phyloP scores from a whole-genome alignment of 2,329 filamentous ascomycete genomes.

The Aspergillus pseudoterreus region DNA sequence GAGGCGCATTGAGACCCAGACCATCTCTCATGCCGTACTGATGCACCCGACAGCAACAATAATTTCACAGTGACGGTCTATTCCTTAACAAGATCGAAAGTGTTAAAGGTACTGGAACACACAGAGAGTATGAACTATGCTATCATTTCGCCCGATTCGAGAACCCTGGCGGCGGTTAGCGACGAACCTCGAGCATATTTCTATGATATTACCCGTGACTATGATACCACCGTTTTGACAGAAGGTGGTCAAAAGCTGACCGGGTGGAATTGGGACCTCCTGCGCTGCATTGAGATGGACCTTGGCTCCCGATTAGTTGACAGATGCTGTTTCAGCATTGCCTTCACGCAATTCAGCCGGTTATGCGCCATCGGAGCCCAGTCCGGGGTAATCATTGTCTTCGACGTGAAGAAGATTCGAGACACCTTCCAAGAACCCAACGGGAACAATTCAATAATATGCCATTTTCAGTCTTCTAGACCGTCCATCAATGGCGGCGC shows the following conservation, averaged over 20 bases:
- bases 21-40: constrained; percentile 52
- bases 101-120: constrained; percentile 68
- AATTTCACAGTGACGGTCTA: constrained; percentile 86
- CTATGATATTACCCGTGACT: constrained; percentile 52
- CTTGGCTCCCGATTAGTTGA: constrained; percentile 38
- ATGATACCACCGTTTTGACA: constrained; percentile 22
- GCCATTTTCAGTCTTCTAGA: constrained; percentile 73
- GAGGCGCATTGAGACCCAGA: constrained; percentile 25
- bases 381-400: constrained; percentile 45
- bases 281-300: constrained; percentile 39
- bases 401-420: constrained; percentile 37
- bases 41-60: constrained; percentile 73
- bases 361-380: constrained; percentile 50
- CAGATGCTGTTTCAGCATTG: constrained; percentile 46
- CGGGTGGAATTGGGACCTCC: constrained; percentile 40
- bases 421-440: constrained; percentile 16
- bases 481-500: constrained; percentile 69
- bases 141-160: constrained; percentile 86
- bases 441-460: constrained; percentile 54
- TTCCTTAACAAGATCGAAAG: constrained; percentile 64
- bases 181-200: constrained; percentile 86
- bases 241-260: constrained; percentile 32
- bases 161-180: constrained; percentile 74
- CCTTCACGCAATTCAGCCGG: constrained; percentile 48
- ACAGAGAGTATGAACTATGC: constrained; percentile 90